phyloP scores from a whole-genome alignment of 192 early-diverging fungal genomes.

The Cetraspora pellucida region DNA sequence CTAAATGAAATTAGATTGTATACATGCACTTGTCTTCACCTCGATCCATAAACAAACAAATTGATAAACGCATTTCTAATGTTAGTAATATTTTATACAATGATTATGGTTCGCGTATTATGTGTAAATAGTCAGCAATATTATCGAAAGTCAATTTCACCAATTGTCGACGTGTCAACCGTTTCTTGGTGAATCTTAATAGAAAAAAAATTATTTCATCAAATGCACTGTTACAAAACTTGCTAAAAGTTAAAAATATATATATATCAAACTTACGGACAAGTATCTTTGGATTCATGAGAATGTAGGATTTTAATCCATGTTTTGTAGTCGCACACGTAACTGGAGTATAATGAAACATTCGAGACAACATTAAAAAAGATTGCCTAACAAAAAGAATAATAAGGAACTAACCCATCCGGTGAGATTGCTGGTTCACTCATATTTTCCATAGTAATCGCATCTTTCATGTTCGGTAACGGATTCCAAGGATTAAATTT shows the following conservation, averaged over 20 bases:
- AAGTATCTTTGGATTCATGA: constrained; percentile 1
- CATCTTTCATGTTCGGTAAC: constrained; percentile 4
- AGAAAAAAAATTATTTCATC: not conserved
- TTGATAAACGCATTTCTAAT: too few species aligned
- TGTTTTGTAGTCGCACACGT: not conserved
- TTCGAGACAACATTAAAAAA: not conserved
- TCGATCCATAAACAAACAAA: too few species aligned
- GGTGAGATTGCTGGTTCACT: constrained; percentile 4
- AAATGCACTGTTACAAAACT: not conserved
- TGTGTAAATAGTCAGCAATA: not conserved
- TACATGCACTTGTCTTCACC: too few species aligned
- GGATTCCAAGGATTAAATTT: constrained; percentile 8
- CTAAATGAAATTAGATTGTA: too few species aligned
- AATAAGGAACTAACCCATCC: not conserved
- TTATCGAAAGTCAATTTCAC: constrained; percentile 6
- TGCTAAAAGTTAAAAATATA: not conserved
- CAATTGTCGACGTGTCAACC: constrained; percentile 1
- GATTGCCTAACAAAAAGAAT: not conserved
- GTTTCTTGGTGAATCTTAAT: not conserved
- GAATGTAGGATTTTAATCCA: not conserved
- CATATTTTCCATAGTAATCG: not conserved
- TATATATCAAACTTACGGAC: constrained; percentile 5
- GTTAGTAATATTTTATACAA: too few species aligned
- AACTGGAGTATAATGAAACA: not conserved
- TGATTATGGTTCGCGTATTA: not conserved